Percentiles rank a stretch among this genome's conserved stretches.
phyloP scores from a whole-genome alignment of 2,329 filamentous ascomycete species.

The Trichoderma arundinaceum region DNA sequence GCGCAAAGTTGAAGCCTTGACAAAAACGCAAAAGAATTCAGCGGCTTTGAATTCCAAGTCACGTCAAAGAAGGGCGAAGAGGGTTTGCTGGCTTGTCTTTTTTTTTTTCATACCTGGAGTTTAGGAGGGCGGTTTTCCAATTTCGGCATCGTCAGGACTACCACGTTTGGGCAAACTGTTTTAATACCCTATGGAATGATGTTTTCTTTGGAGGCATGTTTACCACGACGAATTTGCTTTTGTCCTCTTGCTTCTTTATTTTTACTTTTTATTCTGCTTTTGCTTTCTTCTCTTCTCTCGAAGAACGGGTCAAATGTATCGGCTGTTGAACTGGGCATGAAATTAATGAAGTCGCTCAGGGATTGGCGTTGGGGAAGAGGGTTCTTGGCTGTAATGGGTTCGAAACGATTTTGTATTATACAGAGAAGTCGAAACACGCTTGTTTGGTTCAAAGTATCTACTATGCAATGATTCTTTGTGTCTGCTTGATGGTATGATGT shows the following conservation, averaged over 20 bases:
- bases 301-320: slow-evolving; percentile 5
- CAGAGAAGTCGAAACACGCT: not conserved
- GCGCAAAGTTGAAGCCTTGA: not conserved
- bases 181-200: slow-evolving; percentile 43
- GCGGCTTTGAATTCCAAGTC: not conserved
- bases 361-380: slow-evolving; percentile 18
- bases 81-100: slow-evolving; percentile 11
- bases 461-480: not conserved
- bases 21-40: not conserved
- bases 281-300: not conserved
- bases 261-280: no score
- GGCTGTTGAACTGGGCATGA: slow-evolving; percentile 12
- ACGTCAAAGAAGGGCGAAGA: not conserved
- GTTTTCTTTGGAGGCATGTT: slow-evolving; percentile 36
- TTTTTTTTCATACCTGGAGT: slow-evolving; percentile 18
- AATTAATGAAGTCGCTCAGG: slow-evolving; percentile 14
- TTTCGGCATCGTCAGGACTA: slow-evolving; percentile 29
- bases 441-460: not conserved
- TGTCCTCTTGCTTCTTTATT: not conserved
- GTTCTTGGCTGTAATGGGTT: slow-evolving; percentile 3
- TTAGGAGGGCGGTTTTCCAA: slow-evolving; percentile 22
- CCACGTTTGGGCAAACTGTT: slow-evolving; percentile 36
- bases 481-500: not conserved
- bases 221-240: slow-evolving; percentile 21
- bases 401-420: slow-evolving; percentile 11